Evolutionary conservation across 257 asterid species (phyloP), one percentile per base, ranked within the genome.

Genomic region (Linderniella brevidens): DNA sequence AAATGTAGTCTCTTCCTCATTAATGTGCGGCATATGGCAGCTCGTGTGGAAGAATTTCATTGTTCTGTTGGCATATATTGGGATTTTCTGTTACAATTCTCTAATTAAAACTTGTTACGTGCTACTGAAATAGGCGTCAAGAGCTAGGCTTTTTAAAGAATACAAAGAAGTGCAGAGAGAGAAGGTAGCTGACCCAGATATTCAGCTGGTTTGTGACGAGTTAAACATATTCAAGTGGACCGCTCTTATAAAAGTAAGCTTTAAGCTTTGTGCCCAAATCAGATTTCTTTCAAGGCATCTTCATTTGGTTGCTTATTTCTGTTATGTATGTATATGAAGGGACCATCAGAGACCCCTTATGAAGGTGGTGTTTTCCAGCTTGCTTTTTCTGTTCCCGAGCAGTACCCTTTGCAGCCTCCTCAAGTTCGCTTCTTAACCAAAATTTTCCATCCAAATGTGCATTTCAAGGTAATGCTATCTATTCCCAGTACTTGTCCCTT

Each of bases 381-480:
- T 40, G 93, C 94, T 4, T 75, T 90, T 62, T 68, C 96, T n/a
- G 94, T 90, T 12, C 96, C 96, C 3, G 96, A 90, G 81, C 96
- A 79, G 71, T 90, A 90, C 71, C 96, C 99, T 51, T 64, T 90
- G 86, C 94, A 81, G 71, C 93, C 99, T 25, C 96, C 96, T 61
- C 99, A 90, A 90, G 96, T 85, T 71, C 77, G 93, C 55, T 90
- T 85, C 77, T 70, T 90, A 63, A 90, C 99, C 61, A 90, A 85
- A 70, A 90, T 90, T 52, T 90, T 90, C 69, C 99, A 90, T 64
- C 94, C 99, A 37, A 90, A 90, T 64, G 99, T 90, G 38, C 99
- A 90, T 68, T 90, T 90, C 72, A 90, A 90, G 99, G 99, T 90
- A 67, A n/a, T n/a, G n/a, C n/a, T n/a, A n/a, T n/a, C n/a, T n/a